Conservation (phyloP, 2,329 filamentous ascomycete species). For the Drechslerella dactyloides region DNA sequence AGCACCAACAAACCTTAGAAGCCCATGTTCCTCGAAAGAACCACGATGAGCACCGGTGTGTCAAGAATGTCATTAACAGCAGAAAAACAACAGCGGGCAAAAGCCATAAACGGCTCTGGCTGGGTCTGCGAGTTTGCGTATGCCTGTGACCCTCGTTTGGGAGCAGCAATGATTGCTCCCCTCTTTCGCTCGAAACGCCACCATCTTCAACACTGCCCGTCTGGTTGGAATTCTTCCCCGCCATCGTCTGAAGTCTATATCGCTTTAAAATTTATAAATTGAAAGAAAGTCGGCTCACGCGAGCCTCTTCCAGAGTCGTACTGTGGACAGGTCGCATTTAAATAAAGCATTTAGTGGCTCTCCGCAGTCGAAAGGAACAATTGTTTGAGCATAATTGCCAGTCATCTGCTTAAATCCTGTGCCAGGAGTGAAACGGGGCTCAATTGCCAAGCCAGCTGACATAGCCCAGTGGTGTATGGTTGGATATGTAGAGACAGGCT, state of each 20-base stretch:
- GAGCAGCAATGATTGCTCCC: conserved; percentile 24
- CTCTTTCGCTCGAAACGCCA: not conserved
- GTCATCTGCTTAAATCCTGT: conserved; percentile 1
- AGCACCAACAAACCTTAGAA: conserved; percentile 23
- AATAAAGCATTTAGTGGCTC: conserved; percentile 6
- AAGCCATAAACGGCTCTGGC: conserved; percentile 36
- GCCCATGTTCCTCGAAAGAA: conserved; percentile 26
- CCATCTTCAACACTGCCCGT: not conserved
- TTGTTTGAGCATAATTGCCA: not conserved
- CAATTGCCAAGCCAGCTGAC: conserved; percentile 4
- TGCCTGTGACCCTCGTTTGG: conserved; percentile 38
- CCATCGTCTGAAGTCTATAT: conserved; percentile 9
- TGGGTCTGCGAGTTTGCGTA: conserved; percentile 18
- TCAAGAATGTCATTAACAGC: conserved; percentile 39
- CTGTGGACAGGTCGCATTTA: conserved; percentile 12
- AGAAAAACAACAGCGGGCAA: conserved; percentile 37
- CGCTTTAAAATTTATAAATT: conserved; percentile 2
- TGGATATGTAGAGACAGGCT: too few species aligned
- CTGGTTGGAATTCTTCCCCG: conserved; percentile 14
- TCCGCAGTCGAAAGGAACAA: not conserved
- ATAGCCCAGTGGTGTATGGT: not conserved
- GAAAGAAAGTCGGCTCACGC: conserved; percentile 11
- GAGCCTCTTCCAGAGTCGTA: conserved; percentile 26
- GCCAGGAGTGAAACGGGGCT: not conserved
- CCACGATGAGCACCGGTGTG: conserved; percentile 27